phyloP scores from a whole-genome alignment of 2,329 filamentous ascomycete genomes.

The Gnomoniopsis sp. region DNA sequence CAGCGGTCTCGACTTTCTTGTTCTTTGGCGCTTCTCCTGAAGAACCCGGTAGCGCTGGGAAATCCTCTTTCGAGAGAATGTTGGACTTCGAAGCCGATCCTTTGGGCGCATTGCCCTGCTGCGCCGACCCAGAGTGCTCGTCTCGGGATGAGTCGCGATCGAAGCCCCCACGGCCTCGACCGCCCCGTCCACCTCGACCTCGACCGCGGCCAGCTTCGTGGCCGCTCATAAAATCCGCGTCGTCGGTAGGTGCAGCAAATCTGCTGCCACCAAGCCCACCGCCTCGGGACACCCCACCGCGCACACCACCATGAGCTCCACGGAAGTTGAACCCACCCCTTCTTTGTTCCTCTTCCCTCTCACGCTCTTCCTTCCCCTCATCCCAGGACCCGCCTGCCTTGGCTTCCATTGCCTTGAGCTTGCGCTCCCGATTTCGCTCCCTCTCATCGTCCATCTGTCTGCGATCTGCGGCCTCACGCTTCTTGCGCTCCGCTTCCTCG shows the following conservation, averaged over 20 bases:
- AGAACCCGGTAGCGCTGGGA: slow-evolving; percentile 36
- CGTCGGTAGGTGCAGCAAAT: slow-evolving; percentile 33
- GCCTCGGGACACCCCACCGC: slow-evolving; percentile 32
- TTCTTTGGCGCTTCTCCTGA: slow-evolving; percentile 13
- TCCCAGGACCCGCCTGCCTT: slow-evolving; percentile 56
- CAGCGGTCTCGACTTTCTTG: slow-evolving; percentile 17
- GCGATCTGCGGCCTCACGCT: slow-evolving; percentile 49
- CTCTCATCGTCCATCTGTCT: slow-evolving; percentile 56
- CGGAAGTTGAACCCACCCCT: slow-evolving; percentile 31
- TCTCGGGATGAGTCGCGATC: slow-evolving; percentile 2
- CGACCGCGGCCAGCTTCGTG: slow-evolving; percentile 29
- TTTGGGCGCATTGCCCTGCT: background rate
- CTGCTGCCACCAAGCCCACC: slow-evolving; percentile 39
- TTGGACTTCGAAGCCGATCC: slow-evolving; percentile 25
- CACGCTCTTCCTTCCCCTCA: slow-evolving; percentile 48
- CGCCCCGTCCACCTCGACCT: slow-evolving; percentile 30
- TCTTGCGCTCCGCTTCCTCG: slow-evolving; percentile 50
- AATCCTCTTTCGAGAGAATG: slow-evolving; percentile 34
- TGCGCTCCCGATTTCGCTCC: slow-evolving; percentile 57
- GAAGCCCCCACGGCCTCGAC: slow-evolving; percentile 27
- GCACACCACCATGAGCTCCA: slow-evolving; percentile 35
- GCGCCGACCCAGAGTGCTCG: slow-evolving; percentile 5
- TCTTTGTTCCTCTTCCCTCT: slow-evolving; percentile 37
- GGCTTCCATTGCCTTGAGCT: slow-evolving; percentile 54
- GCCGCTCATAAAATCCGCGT: slow-evolving; percentile 26